A percentile compares a stretch with the other conserved stretches of the same genome.
These are phyloP conservation scores for Penicillium sclerotigenum DNA, from an alignment of 2,329 filamentous ascomycete genomes.

Conservation along the genomic window DNA sequence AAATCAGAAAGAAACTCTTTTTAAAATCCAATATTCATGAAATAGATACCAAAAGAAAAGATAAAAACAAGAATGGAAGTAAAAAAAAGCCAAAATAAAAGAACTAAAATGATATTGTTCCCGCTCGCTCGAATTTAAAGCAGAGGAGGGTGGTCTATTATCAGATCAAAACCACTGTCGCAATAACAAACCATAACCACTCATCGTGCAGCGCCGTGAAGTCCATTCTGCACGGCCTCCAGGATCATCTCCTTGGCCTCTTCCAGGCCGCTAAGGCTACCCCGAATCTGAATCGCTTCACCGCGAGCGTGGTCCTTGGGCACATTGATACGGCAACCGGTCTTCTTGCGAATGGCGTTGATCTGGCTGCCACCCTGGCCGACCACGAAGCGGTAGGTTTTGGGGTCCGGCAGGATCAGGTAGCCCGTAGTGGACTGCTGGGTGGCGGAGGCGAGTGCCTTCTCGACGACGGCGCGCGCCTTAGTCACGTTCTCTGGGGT, in stretches of 20 bases:
- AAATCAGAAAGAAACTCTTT: constrained; percentile 16
- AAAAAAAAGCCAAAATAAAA: constrained; percentile 13
- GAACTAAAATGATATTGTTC: constrained; percentile 14
- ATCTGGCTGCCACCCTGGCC: constrained; percentile 87
- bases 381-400: constrained; percentile 85
- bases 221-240: constrained; percentile 63
- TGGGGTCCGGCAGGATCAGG: constrained; percentile 82
- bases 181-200: not conserved
- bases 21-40: constrained; percentile 16
- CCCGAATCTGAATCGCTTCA: constrained; percentile 88
- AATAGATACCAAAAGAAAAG: constrained; percentile 11
- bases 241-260: constrained; percentile 86
- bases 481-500: constrained; percentile 74
- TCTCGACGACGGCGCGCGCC: constrained; percentile 70
- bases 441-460: constrained; percentile 62
- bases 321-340: constrained; percentile 89
- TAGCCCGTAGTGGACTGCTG: constrained; percentile 68
- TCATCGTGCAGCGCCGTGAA: constrained; percentile 25
- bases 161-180: not conserved
- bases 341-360: constrained; percentile 87
- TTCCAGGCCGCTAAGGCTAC: constrained; percentile 75
- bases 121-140: constrained; percentile 11
- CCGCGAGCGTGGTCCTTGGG: constrained; percentile 70
- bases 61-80: constrained; percentile 12
- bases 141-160: constrained; percentile 9